Base-by-base conservation (phyloP, 768 basidiomycete species). In the Pleurotus sapidus region DNA sequence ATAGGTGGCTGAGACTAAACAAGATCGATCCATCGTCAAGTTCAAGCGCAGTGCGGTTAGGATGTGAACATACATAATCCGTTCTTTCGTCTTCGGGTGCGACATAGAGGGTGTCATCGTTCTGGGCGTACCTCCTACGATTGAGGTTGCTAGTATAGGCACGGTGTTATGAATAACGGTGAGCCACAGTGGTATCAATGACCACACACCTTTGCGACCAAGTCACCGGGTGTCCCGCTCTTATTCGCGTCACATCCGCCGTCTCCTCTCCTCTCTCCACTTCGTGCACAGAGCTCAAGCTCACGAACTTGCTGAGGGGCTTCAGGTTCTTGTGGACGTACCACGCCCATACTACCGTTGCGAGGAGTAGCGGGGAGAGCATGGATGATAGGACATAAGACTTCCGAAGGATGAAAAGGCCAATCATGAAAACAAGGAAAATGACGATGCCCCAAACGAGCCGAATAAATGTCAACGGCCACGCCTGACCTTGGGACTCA, bases 391-490 rank as follows among this genome's bases (percentile, higher is more conserved):
- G 68, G 55, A 79, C 70, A 60, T 74, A 82, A 1, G 77, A 77
- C 61, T 80, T 75, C 17, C 75, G 70, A 14, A 82, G 69, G 34
- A 88, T 87, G 77, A 99, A 98, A 62, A 97, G 89, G 47, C 95
- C 95, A 46, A 88, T 92, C 97, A 98, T 98, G 79, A 98, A 97
- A 46, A 95, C 68, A 56, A 95, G 86, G 79, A 95, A 98, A 55
- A 96, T 91, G 68, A 96, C 68, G 56, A 98, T 83, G 46, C 92
- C 95, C 89, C 92, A 93, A 30, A 95, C 88, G 40, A 97, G 84
- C 5, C 96, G 90, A 24, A 86, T 82, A 70, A 95, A 98, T 0
- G 97, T 95, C 63, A 98, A 86, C 0, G 94, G 93, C 96, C 97
- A 98, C 1, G 95, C 97, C 74, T 98, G 95, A 2, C 97, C 97